These are phyloP conservation scores for Stentor coeruleus DNA, from an alignment of 73 alveolate genomes.

Conservation along the genomic window DNA sequence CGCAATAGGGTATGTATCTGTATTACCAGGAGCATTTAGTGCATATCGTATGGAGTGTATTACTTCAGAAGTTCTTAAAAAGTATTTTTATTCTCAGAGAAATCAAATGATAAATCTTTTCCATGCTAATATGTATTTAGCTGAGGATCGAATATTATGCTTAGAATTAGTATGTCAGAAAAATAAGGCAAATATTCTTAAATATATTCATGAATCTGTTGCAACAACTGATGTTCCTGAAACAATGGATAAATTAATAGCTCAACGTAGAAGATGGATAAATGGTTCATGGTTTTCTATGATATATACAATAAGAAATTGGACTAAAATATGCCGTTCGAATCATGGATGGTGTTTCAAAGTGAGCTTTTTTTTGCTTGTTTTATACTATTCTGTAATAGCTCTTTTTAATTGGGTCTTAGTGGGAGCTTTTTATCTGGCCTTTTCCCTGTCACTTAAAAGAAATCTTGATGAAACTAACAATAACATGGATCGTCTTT, in stretches of 20 bases:
- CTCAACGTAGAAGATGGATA: conserved; percentile 4
- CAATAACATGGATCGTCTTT: too few relatives aligned
- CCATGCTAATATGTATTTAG: conserved; percentile 50
- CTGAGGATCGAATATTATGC: conserved; percentile 63
- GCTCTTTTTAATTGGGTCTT: too few relatives aligned
- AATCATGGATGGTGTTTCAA: too few relatives aligned
- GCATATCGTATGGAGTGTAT: conserved; percentile 27
- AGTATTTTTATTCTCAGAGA: not conserved
- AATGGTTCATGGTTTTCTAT: conserved; percentile 8
- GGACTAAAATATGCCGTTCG: too few relatives aligned
- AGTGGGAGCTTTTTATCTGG: too few relatives aligned
- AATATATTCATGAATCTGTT: conserved; percentile 30
- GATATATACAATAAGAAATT: too few relatives aligned
- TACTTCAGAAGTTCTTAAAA: too few relatives aligned
- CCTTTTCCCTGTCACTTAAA: too few relatives aligned
- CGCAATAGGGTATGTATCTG: conserved; percentile 16
- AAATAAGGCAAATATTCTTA: not conserved
- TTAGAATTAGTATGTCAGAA: conserved; percentile 31
- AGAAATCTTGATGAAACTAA: too few relatives aligned
- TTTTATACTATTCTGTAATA: too few relatives aligned
- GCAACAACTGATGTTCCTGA: conserved; percentile 39
- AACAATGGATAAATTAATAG: not conserved
- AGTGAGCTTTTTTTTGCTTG: too few relatives aligned
- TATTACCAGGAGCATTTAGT: conserved; percentile 38
- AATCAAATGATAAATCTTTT: not conserved